Evolutionary conservation across 2,329 filamentous ascomycete genomes (phyloP), one percentile per base, ranked within the genome.

Genomic region (Ophiostoma novo-ulmi): DNA sequence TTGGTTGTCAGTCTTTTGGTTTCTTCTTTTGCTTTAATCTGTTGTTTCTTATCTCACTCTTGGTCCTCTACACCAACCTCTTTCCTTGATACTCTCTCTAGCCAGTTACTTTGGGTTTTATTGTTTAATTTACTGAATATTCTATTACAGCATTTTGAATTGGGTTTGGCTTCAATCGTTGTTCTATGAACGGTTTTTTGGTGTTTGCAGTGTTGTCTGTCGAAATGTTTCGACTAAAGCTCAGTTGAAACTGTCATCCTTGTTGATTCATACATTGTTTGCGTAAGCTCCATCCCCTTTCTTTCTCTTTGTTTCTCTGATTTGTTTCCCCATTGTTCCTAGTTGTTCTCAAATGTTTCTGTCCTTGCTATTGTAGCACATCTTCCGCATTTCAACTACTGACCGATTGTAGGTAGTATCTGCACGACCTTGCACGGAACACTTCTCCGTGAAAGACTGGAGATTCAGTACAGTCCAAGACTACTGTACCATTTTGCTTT

Each of bases 21-120:
- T 67, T 48, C n/a, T 22, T 67, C 26, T 66, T 64, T 35, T 58
- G 26, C 48, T 52, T 39, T 66, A 38, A 5, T 48, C 17, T 70
- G 44, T 64, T 17, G 38, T 11, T 41, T 64, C 6, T 66, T 61
- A 41, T 58, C 35, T 38, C 55, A 35, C 39, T 69, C 48, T 76
- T 73, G 31, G 74, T 72, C 55, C 58, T 64, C 22, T 68, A 10
- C 44, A 31, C 20, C 48, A 5, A 26, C 20, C 48, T n/a, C 11
- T 61, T 41, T 72, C 41, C 41, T 72, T 70, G 71, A 72, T 72
- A 72, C 71, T 69, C 71, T 70, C 70, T 70, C n/a, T 63, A 52
- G 44, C 66, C 66, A 65, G 69, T 26, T 65, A 65, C 20, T 41
- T 48, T 44, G 20, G 20, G 39, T 5, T 8, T 70, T n/a, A 39